These are phyloP conservation scores for Syzygium jambos DNA, from an alignment of 345 rosid species.

Conservation along the genomic window DNA sequence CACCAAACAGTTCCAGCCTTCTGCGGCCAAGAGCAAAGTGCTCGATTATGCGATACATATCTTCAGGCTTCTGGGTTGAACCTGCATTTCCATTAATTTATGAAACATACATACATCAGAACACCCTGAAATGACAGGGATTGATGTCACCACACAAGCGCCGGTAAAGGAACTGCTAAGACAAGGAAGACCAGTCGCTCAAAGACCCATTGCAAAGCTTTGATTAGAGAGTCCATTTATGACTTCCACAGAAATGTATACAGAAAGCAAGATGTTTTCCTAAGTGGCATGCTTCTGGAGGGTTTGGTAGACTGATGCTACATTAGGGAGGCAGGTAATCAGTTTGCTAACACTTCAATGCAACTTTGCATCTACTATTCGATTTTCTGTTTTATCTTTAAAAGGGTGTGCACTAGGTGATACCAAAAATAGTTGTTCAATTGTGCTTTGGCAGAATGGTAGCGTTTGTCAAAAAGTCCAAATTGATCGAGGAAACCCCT, in stretches of 20 bases:
- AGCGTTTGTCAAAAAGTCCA: neutral
- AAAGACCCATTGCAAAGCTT: neutral
- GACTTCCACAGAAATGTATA: neutral
- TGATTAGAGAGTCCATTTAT: neutral
- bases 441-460: neutral
- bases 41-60: conserved; percentile 96
- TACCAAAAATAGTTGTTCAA: neutral
- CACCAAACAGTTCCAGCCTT: conserved; percentile 97
- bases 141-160: neutral
- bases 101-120: neutral
- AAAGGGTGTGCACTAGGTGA: neutral
- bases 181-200: neutral
- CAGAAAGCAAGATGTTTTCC: neutral
- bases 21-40: conserved; percentile 96
- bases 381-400: neutral
- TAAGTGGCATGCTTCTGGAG: neutral
- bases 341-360: neutral
- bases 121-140: neutral
- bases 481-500: neutral
- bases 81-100: conserved; percentile 33
- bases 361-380: neutral
- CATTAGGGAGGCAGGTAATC: neutral
- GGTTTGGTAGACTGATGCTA: neutral
- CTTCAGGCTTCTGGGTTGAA: conserved; percentile 95
- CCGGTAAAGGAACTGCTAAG: neutral